Base-by-base conservation (phyloP, 1,139 yeast genomes). In the Geotrichum europaeum region DNA sequence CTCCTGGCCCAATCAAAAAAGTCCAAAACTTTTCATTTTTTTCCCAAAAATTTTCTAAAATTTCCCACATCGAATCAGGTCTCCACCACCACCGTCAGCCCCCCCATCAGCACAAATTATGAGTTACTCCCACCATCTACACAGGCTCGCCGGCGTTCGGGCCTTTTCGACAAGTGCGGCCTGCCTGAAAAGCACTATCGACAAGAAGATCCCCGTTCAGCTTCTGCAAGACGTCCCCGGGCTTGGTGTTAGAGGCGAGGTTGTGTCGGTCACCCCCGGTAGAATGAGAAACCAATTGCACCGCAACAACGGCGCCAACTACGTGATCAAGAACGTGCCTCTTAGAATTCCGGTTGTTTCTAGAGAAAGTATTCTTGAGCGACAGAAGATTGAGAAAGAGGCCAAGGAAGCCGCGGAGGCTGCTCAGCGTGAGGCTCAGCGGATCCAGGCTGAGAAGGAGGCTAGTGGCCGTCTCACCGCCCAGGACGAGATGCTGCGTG, bases 231-330 rank as follows among this genome's bases (percentile, higher is more conserved):
- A 88, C 69, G 80, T 85, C 69, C 82, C 84, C 49, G 80, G 79
- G 12, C 71, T 76, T 18, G 90, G 89, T n/a, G 77, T 75, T 51
- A 72, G 72, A 56, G 97, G 97, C 34, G 87, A 91, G 75, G 79
- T 91, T 53, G 80, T 88, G 30, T 76, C 81, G 50, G 97, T 90
- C n/a, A 81, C 84, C 63, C 89, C 96, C 43, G 89, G 94, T 20
- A 79, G 83, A 63, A 91, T 91, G 97, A 82, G 94, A 72, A 89
- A 88, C 75, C 82, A 77, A 68, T 79, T 91, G 62, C 90, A 90
- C 68, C 82, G 83, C 57, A 70, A 77, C 64, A 85, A 88, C 67
- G 87, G 89, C 55, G 97, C 97, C 2, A 82, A 83, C 49, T 88
- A 87, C 70, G 79, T 87, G 40, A 72, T 82, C 49, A 76, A 78